Evolutionary conservation across 352 stramenopile species (phyloP), one percentile per base, ranked within the genome.

Genomic region (Pythium aquatile): DNA sequence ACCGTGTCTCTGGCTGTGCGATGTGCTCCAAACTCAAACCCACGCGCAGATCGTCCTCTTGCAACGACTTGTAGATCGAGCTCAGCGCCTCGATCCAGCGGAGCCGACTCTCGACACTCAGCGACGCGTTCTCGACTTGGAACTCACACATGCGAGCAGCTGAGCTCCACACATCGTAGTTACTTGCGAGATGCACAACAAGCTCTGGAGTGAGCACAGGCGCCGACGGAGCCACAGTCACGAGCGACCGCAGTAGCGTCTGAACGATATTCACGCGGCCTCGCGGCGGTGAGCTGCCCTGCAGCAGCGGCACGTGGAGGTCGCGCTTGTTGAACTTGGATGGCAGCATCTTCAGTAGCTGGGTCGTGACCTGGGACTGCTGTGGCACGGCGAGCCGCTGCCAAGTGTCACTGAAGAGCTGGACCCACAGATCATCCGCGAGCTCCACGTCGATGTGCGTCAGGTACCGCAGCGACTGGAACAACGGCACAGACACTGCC

Each of bases 241-340:
- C 78, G 20, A 95, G 86, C 13, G 79, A 82, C 51, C 86, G 79
- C 72, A 97, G 77, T 30, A 97, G 61, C 44, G 86, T 93, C 73
- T 96, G 87, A 39, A 96, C 85, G 2, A 90, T 81, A 63, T 96
- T 96, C 3, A 85, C 89, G 9, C 87, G 64, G 11, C 64, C 64
- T 17, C 64, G 55, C 8, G 63, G 55, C 1, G 63, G 52, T 0
- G 47, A 54, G 29, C 42, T 63, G 37, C 55, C 57, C 14, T 65
- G 51, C 39, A 70, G 72, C 2, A 92, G 64, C 39, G 87, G 88
- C 24, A 94, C 73, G 40, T 90, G 86, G 0, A 97, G 67, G 53
- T 97, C 85, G 20, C 87, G 85, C 46, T 93, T 91, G 65, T 95
- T 92, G 73, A 94, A 96, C 63, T 93, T 93, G 32, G 84, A 93